phyloP scores from a whole-genome alignment of 306 rosid genomes.

The Vachellia collinsii region DNA sequence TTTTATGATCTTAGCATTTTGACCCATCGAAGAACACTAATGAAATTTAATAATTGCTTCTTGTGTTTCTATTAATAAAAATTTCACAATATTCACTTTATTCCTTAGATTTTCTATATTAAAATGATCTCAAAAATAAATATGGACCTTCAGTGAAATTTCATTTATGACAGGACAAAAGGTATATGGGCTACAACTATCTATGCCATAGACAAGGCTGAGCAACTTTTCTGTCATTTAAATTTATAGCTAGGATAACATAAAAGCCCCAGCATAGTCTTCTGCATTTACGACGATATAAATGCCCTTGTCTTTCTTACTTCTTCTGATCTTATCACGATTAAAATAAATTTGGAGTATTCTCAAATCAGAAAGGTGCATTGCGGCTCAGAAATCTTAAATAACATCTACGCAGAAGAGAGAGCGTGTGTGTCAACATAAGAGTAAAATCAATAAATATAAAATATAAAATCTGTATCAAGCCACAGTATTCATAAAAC shows the following conservation, averaged over 20 bases:
- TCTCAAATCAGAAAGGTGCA: slow-evolving; percentile 27
- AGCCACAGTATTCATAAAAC: background rate
- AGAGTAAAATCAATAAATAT: background rate
- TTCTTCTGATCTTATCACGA: background rate
- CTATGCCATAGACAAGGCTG: background rate
- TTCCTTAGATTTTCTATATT: background rate
- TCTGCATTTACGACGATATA: background rate
- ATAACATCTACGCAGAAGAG: slow-evolving; percentile 15
- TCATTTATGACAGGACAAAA: background rate
- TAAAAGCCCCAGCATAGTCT: background rate
- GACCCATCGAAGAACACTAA: background rate
- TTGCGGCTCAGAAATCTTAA: background rate
- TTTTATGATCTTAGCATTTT: slow-evolving; percentile 5
- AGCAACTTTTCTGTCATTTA: background rate
- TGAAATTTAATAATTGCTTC: background rate
- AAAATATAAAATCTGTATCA: background rate
- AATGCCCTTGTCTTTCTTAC: background rate
- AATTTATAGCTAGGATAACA: background rate
- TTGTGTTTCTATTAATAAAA: background rate
- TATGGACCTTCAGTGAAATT: background rate
- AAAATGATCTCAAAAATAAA: background rate
- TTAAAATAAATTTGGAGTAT: slow-evolving; percentile 29
- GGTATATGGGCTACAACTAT: background rate
- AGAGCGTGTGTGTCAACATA: background rate
- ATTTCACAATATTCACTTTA: background rate